These are phyloP conservation scores for Ajuga reptans DNA, from an alignment of 305 asterid genomes.

Conservation along the genomic window DNA sequence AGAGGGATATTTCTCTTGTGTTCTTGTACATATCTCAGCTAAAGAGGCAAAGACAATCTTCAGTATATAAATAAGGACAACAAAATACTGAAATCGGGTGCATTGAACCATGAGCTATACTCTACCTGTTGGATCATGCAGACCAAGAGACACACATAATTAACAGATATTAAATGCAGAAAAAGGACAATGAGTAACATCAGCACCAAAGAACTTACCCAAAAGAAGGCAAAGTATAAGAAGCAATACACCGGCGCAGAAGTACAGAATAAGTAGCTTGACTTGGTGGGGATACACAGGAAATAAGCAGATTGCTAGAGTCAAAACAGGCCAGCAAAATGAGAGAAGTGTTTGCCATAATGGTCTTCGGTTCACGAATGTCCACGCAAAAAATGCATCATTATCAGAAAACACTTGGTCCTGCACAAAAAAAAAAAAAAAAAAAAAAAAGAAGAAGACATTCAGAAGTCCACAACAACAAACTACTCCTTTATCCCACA, in stretches of 20 bases:
- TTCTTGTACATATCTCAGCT: not conserved
- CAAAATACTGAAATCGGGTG: not conserved
- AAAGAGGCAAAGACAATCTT: not conserved
- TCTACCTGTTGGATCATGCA: not conserved
- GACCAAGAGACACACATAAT: not conserved
- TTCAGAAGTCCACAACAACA: not conserved
- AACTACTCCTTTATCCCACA: not conserved
- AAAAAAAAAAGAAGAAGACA: constrained; percentile 13
- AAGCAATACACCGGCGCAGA: constrained; percentile 90
- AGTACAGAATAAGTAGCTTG: constrained; percentile 87
- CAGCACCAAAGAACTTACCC: constrained; percentile 44
- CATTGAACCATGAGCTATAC: not conserved
- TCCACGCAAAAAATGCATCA: constrained; percentile 97
- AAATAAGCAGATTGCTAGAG: constrained; percentile 96
- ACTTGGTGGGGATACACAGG: constrained; percentile 94
- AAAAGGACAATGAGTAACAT: constrained; percentile 1
- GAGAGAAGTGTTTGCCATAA: constrained; percentile 97
- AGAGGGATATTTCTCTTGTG: not conserved
- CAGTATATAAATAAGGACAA: not conserved
- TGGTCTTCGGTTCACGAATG: constrained; percentile 80
- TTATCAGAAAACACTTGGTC: constrained; percentile 88
- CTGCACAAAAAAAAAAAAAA: constrained; percentile 43
- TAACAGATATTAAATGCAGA: not conserved
- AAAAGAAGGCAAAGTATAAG: constrained; percentile 75
- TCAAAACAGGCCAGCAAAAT: constrained; percentile 93